Percentiles rank a stretch among this genome's conserved stretches.
phyloP scores from a whole-genome alignment of 2,329 filamentous ascomycete species.

The Mycosphaerella arachidis region DNA sequence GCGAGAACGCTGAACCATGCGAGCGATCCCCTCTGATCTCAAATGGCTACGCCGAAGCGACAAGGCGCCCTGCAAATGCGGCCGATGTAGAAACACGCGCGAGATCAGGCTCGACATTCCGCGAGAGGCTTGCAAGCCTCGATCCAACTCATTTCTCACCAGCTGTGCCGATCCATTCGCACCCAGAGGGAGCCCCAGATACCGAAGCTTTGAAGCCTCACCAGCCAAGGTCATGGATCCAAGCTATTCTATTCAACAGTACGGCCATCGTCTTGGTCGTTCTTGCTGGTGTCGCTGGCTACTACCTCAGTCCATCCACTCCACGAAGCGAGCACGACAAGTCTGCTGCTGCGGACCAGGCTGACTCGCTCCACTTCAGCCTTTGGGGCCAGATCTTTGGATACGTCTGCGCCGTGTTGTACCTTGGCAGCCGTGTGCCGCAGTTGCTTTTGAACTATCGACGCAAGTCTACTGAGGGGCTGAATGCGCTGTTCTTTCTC shows the following conservation, averaged over 20 bases:
- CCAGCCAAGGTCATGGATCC: conserved; percentile 38
- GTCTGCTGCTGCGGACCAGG: conserved; percentile 35
- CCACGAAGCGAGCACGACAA: conserved; percentile 19
- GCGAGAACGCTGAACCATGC: conserved; percentile 25
- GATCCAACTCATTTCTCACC: conserved; percentile 70
- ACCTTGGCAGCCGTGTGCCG: conserved; percentile 83
- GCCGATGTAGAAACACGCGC: conserved; percentile 28
- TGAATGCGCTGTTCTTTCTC: conserved; percentile 91
- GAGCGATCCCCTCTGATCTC: conserved; percentile 36
- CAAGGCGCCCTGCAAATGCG: conserved; percentile 15
- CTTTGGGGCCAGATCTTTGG: conserved; percentile 84
- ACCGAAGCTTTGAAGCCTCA: conserved; percentile 35
- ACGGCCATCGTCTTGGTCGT: conserved; percentile 76
- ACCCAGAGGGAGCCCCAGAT: conserved; percentile 35
- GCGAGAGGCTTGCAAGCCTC: conserved; percentile 53
- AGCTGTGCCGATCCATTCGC: conserved; percentile 70
- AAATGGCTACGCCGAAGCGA: conserved; percentile 21
- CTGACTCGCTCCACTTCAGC: conserved; percentile 61
- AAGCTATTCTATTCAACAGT: conserved; percentile 66
- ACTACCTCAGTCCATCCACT: conserved; percentile 64
- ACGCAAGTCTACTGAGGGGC: conserved; percentile 86
- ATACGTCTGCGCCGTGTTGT: conserved; percentile 83
- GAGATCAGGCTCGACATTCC: conserved; percentile 37
- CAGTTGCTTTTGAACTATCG: conserved; percentile 90
- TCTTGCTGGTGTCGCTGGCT: conserved; percentile 75